phyloP scores from a whole-genome alignment of 805 yeast species.

The Hanseniaspora meyeri region DNA sequence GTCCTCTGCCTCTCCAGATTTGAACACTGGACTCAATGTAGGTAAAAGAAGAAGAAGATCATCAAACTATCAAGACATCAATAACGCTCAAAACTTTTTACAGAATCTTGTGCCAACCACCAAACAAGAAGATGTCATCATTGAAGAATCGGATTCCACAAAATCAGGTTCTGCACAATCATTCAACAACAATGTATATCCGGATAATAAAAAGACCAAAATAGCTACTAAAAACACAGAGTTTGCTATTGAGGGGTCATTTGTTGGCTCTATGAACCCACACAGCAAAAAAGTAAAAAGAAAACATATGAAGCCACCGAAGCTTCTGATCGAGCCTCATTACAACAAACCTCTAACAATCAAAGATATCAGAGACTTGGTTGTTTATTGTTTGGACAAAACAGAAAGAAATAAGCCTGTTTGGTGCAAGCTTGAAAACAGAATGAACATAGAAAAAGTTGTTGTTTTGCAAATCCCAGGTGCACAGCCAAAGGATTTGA shows the following conservation, averaged over 20 bases:
- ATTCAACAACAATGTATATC: not conserved
- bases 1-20: not conserved
- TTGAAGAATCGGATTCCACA: not conserved
- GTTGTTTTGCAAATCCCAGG: slow-evolving; percentile 59
- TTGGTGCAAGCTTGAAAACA: slow-evolving; percentile 41
- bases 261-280: not conserved
- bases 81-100: not conserved
- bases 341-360: slow-evolving; percentile 25
- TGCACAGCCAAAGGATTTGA: slow-evolving; percentile 33
- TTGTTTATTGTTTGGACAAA: slow-evolving; percentile 33
- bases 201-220: not conserved
- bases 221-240: not conserved
- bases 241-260: slow-evolving; percentile 3
- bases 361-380: slow-evolving; percentile 36
- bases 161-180: not conserved
- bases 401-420: slow-evolving; percentile 32
- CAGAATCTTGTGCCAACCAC: not conserved
- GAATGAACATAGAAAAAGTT: slow-evolving; percentile 38
- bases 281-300: slow-evolving; percentile 25
- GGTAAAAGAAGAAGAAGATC: slow-evolving; percentile 14
- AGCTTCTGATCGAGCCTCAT: slow-evolving; percentile 28
- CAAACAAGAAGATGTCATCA: not conserved
- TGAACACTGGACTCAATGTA: not conserved
- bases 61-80: slow-evolving; percentile 5
- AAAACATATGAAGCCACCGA: slow-evolving; percentile 22